Percentiles rank a stretch among this genome's conserved stretches.
phyloP scores from a whole-genome alignment of 208 protist species.

The Naegleria lovaniensis region DNA sequence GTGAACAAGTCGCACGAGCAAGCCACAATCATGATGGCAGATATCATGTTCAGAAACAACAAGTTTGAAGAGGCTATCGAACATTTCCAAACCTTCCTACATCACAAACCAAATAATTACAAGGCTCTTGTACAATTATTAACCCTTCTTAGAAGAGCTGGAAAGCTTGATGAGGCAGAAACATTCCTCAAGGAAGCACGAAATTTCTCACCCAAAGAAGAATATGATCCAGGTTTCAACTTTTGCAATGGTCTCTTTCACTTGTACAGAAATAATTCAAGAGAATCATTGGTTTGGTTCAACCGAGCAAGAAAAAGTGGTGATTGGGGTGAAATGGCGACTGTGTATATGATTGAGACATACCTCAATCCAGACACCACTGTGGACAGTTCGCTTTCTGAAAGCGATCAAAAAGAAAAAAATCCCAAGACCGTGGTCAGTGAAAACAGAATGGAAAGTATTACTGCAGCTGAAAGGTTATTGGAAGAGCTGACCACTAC shows the following conservation, averaged over 20 bases:
- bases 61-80: constrained; percentile 69
- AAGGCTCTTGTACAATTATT: constrained; percentile 76
- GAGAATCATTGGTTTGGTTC: constrained; percentile 75
- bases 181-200: constrained; percentile 53
- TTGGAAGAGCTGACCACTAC: constrained; percentile 62
- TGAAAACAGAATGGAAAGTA: constrained; percentile 61
- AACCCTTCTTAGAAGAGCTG: constrained; percentile 62
- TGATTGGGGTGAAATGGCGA: constrained; percentile 65
- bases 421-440: constrained; percentile 13
- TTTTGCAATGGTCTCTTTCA: constrained; percentile 71
- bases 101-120: constrained; percentile 71
- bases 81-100: constrained; percentile 75
- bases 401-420: not conserved
- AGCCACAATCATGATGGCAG: constrained; percentile 79
- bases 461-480: constrained; percentile 66
- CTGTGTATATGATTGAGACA: constrained; percentile 83
- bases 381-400: not conserved
- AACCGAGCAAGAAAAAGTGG: constrained; percentile 69
- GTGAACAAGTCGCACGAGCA: constrained; percentile 71
- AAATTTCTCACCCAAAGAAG: constrained; percentile 43
- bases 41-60: constrained; percentile 71
- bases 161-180: constrained; percentile 60
- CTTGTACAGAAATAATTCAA: constrained; percentile 62
- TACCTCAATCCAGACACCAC: constrained; percentile 73
- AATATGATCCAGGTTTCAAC: constrained; percentile 61